Base-by-base conservation (phyloP, 345 rosid genomes). In the Hirschfeldia incana region DNA sequence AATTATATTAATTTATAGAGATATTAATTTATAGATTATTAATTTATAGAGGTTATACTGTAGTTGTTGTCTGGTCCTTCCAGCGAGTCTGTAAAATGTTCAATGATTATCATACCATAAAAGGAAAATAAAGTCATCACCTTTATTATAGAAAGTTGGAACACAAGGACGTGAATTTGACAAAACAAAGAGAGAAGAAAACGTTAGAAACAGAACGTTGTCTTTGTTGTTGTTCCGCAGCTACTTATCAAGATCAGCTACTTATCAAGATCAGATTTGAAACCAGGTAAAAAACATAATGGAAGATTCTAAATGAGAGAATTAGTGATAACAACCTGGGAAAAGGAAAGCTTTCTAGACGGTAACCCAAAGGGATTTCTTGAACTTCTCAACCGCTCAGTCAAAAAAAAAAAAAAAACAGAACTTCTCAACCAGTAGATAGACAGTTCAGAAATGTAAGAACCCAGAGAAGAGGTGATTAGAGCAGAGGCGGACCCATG, bases 391-490 rank as follows among this genome's bases (percentile, higher is more conserved):
- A 13, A 95, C 97, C 88, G 90, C 95, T 21, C 21, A 21, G 21
- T 21, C 21, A 21, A 21, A 21, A 21, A 21, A 21, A 21, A n/a
- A n/a, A 21, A 21, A 21, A 21, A 21, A 21, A 21, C 21, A 21
- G 21, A 21, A 21, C 21, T 21, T 21, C 21, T 21, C 21, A 21
- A 21, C 21, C 21, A 21, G 21, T 85, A 95, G 85, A 84, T 93
- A 91, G 51, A 85, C 89, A 0, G 97, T 90, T 11, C 94, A 90
- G 88, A 89, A 89, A n/a, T 98, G 97, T 37, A 93, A 89, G 73
- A 87, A 93, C 87, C 91, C 99, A 6, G 88, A 85, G 89, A 85
- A 90, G 83, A 88, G 85, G 86, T 95, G 94, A 21, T 21, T 21
- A 21, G 21, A 21, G 21, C 21, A 21, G 21, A 21, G 21, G n/a